Evolutionary conservation across 2,329 filamentous ascomycete species (phyloP), one percentile per base, ranked within the genome.

Genomic region (Colletotrichum sidae): DNA sequence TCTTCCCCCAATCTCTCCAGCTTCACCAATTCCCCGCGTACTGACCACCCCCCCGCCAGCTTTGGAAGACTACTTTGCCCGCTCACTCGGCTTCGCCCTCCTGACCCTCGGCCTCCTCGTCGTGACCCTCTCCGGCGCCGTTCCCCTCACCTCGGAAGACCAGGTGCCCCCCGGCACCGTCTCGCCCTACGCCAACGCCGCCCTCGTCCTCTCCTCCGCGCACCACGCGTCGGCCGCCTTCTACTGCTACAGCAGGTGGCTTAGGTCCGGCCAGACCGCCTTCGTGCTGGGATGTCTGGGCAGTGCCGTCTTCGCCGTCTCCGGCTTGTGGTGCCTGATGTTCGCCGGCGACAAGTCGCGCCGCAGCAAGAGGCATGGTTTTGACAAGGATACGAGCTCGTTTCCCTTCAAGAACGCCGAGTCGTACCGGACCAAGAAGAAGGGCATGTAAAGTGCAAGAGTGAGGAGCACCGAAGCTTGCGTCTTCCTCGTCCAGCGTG

Each of bases 21-120:
- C 25, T n/a, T 8, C 2, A 17, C 10, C 17, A 13, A 38, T 15
- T 5, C 12, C 13, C 35, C 5, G 6, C 4, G 12, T 15, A 17
- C 44, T 55, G 41, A 58, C 57, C 45, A 60, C 35, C 47, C 35
- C 47, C 13, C n/a, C 7, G 2, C 45, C 69, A 87, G 88, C 79
- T 33, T 81, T 93, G 38, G 91, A 94, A 76, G 78, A 86, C 60
- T 95, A 95, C 83, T 89, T 94, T 75, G 88, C 88, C 55, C 90
- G 92, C 46, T 87, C 85, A 35, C 84, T 93, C 1, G 92, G 90
- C 68, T 80, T 94, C 61, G 80, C 88, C 37, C 84, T 93, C 49
- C 80, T 94, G 25, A 80, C 88, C 9, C 78, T 95, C 35, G 88
- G 88, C 38, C 73, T 89, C 7, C 77, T 91, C 11, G 84, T 85